phyloP scores from a whole-genome alignment of 768 basidiomycete genomes.

The Termitomyces sp. region DNA sequence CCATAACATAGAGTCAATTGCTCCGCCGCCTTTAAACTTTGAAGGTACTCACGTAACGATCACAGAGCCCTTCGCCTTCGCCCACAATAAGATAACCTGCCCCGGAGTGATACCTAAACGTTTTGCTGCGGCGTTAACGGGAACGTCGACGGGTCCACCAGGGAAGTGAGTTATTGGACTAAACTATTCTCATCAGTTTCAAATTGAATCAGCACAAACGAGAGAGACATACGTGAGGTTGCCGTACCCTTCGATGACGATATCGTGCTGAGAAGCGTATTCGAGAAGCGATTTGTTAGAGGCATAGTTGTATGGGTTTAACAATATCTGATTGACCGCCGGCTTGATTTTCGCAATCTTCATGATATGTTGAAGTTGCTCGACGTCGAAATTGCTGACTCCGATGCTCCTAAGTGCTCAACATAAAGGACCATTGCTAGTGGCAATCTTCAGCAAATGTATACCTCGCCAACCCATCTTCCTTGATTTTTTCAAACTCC shows the following conservation, averaged over 20 bases:
- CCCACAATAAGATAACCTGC: constrained; percentile 73
- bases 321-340: constrained; percentile 64
- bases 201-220: background rate
- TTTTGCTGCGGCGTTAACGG: constrained; percentile 50
- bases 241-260: constrained; percentile 58
- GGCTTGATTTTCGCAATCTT: constrained; percentile 55
- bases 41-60: constrained; percentile 57
- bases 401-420: constrained; percentile 32
- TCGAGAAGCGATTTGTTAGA: constrained; percentile 46
- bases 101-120: constrained; percentile 54
- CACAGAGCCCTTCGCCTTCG: constrained; percentile 60
- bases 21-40: background rate
- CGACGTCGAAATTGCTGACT: constrained; percentile 64
- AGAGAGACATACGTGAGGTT: constrained; percentile 41
- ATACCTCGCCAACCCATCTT: constrained; percentile 43
- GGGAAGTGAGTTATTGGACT: constrained; percentile 58
- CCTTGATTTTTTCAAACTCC: constrained; percentile 53
- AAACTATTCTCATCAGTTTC: background rate
- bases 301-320: constrained; percentile 60
- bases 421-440: background rate
- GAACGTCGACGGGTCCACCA: constrained; percentile 63
- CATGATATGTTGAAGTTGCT: constrained; percentile 50
- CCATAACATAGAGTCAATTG: background rate
- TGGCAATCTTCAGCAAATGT: constrained; percentile 4
- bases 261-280: constrained; percentile 45